phyloP scores from a whole-genome alignment of 2,329 filamentous ascomycete genomes.

The Colletotrichum higginsianum region DNA sequence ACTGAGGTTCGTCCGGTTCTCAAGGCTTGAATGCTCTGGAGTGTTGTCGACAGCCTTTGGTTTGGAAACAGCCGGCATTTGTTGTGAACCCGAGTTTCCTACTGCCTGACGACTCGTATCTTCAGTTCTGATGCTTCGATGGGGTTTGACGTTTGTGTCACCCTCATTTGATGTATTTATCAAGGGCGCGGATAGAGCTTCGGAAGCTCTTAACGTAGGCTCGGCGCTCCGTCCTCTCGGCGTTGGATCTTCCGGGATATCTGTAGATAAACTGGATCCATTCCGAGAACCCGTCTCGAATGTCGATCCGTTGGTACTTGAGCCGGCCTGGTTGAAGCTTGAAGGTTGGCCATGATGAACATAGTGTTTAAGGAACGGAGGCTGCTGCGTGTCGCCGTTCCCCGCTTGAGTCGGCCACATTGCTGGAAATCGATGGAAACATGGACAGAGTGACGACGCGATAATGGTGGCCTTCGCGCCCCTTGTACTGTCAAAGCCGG shows the following conservation, averaged over 20 bases:
- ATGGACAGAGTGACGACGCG: slow-evolving; percentile 1
- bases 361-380: not conserved
- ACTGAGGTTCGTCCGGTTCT: slow-evolving; percentile 4
- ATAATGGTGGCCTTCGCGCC: not conserved
- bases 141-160: not conserved
- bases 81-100: slow-evolving; percentile 3
- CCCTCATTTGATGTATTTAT: not conserved
- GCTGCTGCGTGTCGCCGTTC: not conserved
- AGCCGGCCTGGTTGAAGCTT: not conserved
- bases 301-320: not conserved
- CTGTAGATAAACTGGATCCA: not conserved
- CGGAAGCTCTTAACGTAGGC: not conserved
- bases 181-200: not conserved
- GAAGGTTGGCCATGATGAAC: not conserved
- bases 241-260: not conserved
- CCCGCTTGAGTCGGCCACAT: slow-evolving; percentile 3
- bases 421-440: not conserved
- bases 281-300: not conserved
- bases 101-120: not conserved
- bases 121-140: not conserved
- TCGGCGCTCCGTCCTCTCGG: slow-evolving; percentile 1
- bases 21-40: slow-evolving; percentile 3
- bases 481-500: not conserved
- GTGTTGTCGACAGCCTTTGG: not conserved
- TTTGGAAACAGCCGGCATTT: not conserved